Evolutionary conservation across 2,329 filamentous ascomycete genomes (phyloP).

Genomic region (Helminthosporium solani): DNA sequence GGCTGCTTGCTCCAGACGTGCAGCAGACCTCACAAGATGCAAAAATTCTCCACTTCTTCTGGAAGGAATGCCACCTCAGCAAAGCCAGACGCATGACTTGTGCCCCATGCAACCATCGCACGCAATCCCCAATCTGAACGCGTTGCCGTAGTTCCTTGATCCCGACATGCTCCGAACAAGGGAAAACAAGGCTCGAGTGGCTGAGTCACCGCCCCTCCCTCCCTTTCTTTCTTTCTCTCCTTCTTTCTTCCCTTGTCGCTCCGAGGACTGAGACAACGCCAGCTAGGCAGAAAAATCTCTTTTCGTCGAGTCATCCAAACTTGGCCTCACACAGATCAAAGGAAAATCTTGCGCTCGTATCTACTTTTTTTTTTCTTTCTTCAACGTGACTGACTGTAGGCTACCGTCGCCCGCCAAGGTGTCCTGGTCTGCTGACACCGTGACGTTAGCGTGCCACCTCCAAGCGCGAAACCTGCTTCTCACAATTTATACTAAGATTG

Average conservation of each 20-base stretch:
- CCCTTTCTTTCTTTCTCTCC: neutral
- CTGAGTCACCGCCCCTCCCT: neutral
- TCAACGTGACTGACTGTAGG: slow-evolving; percentile 22
- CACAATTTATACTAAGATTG: slow-evolving; percentile 12
- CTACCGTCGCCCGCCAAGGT: slow-evolving; percentile 7
- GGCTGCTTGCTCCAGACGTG: too few species aligned
- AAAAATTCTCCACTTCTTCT: slow-evolving; percentile 1
- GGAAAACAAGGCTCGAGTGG: neutral
- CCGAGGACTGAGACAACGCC: too few species aligned
- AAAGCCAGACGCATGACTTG: too few species aligned
- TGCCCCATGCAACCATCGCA: neutral
- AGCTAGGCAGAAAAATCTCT: too few species aligned
- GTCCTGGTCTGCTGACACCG: slow-evolving; percentile 32
- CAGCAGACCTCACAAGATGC: neutral
- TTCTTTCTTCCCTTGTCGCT: too few species aligned
- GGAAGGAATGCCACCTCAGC: neutral
- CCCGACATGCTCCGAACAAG: too few species aligned
- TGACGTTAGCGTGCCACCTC: slow-evolving; percentile 18
- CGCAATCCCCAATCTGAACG: neutral
- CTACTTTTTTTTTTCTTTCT: slow-evolving; percentile 5
- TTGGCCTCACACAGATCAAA: too few species aligned
- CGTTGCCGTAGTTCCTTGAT: too few species aligned
- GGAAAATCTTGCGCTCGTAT: too few species aligned
- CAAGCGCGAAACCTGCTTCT: slow-evolving; percentile 4
- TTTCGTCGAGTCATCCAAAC: too few species aligned